Percentiles rank a stretch among this genome's conserved stretches.
These are phyloP conservation scores for Salix arbutifolia DNA, from an alignment of 345 rosid genomes.

Conservation along the genomic window DNA sequence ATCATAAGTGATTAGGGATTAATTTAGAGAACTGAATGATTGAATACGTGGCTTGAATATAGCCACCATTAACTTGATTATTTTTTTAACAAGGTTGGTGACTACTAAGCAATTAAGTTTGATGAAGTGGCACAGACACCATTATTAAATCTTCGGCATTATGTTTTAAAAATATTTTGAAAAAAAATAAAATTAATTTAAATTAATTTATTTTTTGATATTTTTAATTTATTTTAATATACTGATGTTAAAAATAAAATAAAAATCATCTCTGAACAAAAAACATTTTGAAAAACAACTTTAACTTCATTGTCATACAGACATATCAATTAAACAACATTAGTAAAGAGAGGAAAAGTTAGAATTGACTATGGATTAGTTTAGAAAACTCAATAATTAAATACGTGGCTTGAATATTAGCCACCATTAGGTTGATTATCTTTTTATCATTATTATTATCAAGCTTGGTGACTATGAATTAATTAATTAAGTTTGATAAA, in stretches of 20 bases:
- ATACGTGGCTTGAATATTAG: background rate
- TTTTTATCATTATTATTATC: no score
- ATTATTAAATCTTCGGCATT: background rate
- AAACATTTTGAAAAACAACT: no score
- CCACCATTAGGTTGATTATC: background rate
- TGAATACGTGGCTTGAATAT: background rate
- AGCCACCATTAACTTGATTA: background rate
- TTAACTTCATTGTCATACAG: fast-evolving
- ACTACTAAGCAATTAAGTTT: background rate
- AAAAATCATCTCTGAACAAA: no score
- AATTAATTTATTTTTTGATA: no score
- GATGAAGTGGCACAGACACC: background rate
- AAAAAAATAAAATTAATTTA: no score
- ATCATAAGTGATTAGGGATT: background rate
- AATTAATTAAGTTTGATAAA: background rate
- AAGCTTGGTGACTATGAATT: background rate
- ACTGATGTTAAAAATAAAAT: no score
- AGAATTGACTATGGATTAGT: background rate
- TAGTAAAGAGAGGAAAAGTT: background rate
- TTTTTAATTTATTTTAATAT: no score
- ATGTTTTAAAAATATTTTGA: no score
- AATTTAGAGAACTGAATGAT: background rate
- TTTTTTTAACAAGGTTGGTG: background rate
- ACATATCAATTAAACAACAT: background rate
- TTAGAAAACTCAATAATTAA: background rate